Percentiles rank a stretch among this genome's conserved stretches.
Evolutionary conservation across 129 eudicot genomes (phyloP).

Genomic region (Smallanthus sonchifolius): DNA sequence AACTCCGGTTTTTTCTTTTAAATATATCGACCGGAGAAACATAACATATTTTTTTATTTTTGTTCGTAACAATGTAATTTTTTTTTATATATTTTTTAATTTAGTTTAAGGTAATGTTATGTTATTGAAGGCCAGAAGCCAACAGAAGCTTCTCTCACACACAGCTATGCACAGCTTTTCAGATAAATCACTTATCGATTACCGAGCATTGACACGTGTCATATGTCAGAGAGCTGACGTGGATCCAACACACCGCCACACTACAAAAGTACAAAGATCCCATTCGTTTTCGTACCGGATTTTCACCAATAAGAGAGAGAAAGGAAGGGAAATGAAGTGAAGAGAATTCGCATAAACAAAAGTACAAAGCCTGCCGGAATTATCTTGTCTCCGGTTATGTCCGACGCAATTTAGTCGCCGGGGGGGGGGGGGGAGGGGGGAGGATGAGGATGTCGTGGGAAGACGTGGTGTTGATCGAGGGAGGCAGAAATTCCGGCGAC

Average conservation of each 20-base stretch:
- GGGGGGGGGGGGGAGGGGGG: too few species aligned
- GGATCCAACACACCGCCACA: slow-evolving; percentile 19
- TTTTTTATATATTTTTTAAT: too few species aligned
- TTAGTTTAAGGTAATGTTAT: too few species aligned
- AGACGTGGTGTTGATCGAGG: slow-evolving; percentile 52
- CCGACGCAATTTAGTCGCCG: slow-evolving; percentile 2
- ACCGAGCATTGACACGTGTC: slow-evolving; percentile 19
- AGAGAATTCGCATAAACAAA: not conserved
- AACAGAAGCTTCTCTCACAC: too few species aligned
- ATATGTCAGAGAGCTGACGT: slow-evolving; percentile 8
- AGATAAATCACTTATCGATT: slow-evolving; percentile 2
- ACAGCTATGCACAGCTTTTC: too few species aligned
- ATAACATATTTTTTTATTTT: too few species aligned
- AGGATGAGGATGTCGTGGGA: slow-evolving; percentile 57
- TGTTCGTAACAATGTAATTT: too few species aligned
- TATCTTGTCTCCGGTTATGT: not conserved
- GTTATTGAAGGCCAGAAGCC: too few species aligned
- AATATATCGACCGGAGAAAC: too few species aligned
- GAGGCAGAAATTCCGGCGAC: slow-evolving; percentile 33
- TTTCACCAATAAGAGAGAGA: not conserved
- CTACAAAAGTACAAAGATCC: slow-evolving; percentile 11
- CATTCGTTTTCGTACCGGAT: not conserved
- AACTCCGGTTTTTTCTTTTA: too few species aligned
- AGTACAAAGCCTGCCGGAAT: not conserved
- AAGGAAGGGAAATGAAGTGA: not conserved